phyloP scores from a whole-genome alignment of 768 basidiomycete species.

The Favolaschia claudopus region DNA sequence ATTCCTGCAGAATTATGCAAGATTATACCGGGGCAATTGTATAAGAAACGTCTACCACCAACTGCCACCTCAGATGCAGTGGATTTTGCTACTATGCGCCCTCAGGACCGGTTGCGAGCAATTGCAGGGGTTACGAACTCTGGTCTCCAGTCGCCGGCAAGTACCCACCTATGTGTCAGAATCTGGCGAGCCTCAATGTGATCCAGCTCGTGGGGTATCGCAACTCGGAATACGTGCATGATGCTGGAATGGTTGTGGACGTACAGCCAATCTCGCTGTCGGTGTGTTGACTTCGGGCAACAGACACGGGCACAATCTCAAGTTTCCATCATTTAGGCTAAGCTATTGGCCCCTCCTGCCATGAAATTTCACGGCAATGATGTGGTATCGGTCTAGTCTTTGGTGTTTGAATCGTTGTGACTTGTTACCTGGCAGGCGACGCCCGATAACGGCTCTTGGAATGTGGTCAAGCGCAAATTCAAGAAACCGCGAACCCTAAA shows the following conservation, averaged over 20 bases:
- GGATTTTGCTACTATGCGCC: constrained; percentile 56
- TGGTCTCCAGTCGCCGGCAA: constrained; percentile 9
- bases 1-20: constrained; percentile 60
- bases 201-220: constrained; percentile 26
- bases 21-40: constrained; percentile 57
- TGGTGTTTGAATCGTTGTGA: not conserved
- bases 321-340: no score
- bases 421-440: constrained; percentile 22
- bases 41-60: constrained; percentile 51
- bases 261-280: constrained; percentile 31
- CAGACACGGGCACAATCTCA: no score
- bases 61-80: constrained; percentile 48
- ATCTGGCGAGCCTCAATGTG: not conserved
- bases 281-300: no score
- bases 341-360: constrained; percentile 22
- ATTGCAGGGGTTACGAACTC: constrained; percentile 40
- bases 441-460: constrained; percentile 38
- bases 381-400: not conserved
- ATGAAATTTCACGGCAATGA: constrained; percentile 18
- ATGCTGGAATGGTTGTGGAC: constrained; percentile 49
- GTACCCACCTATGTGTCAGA: not conserved
- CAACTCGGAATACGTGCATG: constrained; percentile 41
- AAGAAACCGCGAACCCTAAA: constrained; percentile 20
- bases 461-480: constrained; percentile 31
- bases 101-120: constrained; percentile 45